phyloP scores from a whole-genome alignment of 129 eudicot genomes.

The Artemisia argyi region DNA sequence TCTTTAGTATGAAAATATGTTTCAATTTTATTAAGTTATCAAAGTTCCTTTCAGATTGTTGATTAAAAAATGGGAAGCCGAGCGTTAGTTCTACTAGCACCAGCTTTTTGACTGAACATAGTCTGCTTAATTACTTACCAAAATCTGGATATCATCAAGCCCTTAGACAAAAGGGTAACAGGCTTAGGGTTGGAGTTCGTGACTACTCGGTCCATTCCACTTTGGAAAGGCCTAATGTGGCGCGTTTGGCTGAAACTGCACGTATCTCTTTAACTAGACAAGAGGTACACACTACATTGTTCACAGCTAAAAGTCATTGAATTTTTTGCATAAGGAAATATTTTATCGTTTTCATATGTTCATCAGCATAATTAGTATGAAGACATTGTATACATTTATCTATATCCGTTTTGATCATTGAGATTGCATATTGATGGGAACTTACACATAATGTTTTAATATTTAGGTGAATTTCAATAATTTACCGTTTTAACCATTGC shows the following conservation, averaged over 20 bases:
- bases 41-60: background rate
- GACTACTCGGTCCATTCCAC: conserved; percentile 42
- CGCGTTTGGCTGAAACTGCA: conserved; percentile 74
- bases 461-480: background rate
- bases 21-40: no score
- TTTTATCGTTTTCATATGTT: background rate
- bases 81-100: conserved; percentile 26
- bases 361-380: background rate
- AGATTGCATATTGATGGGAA: no score
- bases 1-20: no score
- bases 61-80: conserved; percentile 28
- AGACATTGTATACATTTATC: background rate
- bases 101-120: conserved; percentile 17
- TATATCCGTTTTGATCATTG: background rate
- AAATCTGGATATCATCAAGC: conserved; percentile 22
- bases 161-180: conserved; percentile 13
- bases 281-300: conserved; percentile 39
- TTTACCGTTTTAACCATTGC: background rate
- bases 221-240: conserved; percentile 73
- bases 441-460: background rate
- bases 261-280: conserved; percentile 79
- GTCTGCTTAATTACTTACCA: conserved; percentile 14
- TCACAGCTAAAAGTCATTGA: background rate
- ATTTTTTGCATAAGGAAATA: background rate
- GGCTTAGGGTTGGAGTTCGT: conserved; percentile 24